A percentile compares a stretch with the other conserved stretches of the same genome.
phyloP scores from a whole-genome alignment of 306 rosid species.

The Alnus rubra region DNA sequence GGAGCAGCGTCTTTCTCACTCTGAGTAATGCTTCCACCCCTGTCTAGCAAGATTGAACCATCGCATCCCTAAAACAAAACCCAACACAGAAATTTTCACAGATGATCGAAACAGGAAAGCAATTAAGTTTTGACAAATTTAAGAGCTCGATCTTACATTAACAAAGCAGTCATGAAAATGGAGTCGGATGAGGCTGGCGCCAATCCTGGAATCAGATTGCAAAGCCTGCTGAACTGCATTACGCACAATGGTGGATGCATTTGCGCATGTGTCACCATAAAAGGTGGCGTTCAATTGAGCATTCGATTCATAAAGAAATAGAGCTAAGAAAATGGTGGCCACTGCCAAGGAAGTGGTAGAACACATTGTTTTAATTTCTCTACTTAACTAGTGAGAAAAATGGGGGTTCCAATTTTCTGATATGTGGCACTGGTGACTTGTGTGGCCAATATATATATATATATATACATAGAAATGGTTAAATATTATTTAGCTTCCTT shows the following conservation, averaged over 20 bases:
- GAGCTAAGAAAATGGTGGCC: conserved; percentile 21
- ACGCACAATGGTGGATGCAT: conserved; percentile 52
- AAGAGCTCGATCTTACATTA: conserved; percentile 30
- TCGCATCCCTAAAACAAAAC: conserved; percentile 61
- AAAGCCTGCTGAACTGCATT: conserved; percentile 50
- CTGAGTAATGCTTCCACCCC: conserved; percentile 47
- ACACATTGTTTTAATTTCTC: conserved; percentile 35
- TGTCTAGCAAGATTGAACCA: conserved; percentile 62
- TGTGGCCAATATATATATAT: neutral
- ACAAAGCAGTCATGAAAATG: conserved; percentile 79
- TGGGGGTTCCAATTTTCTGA: neutral
- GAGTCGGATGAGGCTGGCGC: conserved; percentile 63
- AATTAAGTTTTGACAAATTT: neutral
- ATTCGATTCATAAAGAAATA: conserved; percentile 27
- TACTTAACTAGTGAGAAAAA: neutral
- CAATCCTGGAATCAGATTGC: conserved; percentile 56
- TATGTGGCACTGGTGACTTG: neutral
- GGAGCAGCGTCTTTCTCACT: conserved; percentile 74
- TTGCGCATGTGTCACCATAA: conserved; percentile 59
- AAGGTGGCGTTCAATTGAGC: conserved; percentile 59
- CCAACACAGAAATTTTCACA: neutral
- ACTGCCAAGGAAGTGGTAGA: neutral
- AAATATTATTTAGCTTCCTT: no score
- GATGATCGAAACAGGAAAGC: neutral
- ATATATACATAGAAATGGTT: no score